Evolutionary conservation across 495 filamentous ascomycete species (phyloP).

Genomic region (Podospora didyma): DNA sequence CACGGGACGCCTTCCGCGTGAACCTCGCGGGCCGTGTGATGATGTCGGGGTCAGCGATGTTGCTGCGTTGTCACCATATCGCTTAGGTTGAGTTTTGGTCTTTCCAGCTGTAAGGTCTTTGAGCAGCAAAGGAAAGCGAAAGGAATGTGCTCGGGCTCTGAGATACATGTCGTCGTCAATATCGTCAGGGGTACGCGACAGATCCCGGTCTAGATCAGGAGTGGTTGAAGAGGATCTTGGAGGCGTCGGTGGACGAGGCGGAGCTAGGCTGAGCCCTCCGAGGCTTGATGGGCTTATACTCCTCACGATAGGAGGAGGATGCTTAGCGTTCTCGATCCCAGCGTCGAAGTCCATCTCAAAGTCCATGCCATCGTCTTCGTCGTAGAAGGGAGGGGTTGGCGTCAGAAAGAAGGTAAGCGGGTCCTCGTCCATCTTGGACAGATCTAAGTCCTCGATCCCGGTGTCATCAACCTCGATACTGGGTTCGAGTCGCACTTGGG

Average conservation of each 20-base stretch:
- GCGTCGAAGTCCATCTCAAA: conserved; percentile 49
- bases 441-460: conserved; percentile 36
- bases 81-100: conserved; percentile 6
- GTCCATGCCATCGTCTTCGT: conserved; percentile 38
- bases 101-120: conserved; percentile 19
- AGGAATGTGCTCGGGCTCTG: conserved; percentile 13
- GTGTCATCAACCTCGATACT: conserved; percentile 33
- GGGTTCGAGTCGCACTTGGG: conserved; percentile 30
- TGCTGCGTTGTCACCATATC: conserved; percentile 12
- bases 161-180: conserved; percentile 40
- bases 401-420: conserved; percentile 50
- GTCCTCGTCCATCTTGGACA: conserved; percentile 36
- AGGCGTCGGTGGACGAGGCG: conserved; percentile 30
- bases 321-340: conserved; percentile 46
- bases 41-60: conserved; percentile 25
- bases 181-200: conserved; percentile 25
- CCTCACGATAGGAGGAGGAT: conserved; percentile 35
- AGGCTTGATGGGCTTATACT: conserved; percentile 47
- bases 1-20: not conserved
- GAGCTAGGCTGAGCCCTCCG: conserved; percentile 40
- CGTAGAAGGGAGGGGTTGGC: conserved; percentile 30
- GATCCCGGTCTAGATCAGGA: conserved; percentile 27
- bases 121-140: conserved; percentile 20
- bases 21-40: conserved; percentile 9
- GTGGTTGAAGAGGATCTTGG: conserved; percentile 27